phyloP scores from a whole-genome alignment of 495 filamentous ascomycete genomes.

The Jackrogersella multiformis region DNA sequence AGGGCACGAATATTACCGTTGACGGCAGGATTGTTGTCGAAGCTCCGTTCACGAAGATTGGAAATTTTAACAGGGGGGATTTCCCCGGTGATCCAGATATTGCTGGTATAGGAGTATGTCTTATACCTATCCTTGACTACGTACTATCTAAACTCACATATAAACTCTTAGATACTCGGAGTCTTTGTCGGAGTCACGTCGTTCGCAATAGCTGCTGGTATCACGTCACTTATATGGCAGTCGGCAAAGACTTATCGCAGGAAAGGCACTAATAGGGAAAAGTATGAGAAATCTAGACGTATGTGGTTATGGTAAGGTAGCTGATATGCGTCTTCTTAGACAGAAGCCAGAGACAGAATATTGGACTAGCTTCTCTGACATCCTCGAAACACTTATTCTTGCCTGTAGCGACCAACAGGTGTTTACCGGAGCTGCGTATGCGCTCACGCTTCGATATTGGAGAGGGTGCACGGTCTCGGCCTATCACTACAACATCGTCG shows the following conservation, averaged over 20 bases:
- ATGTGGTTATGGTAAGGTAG: neutral
- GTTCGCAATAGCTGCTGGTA: constrained; percentile 34
- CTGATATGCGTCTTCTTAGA: neutral
- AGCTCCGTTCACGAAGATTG: constrained; percentile 20
- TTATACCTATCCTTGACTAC: neutral
- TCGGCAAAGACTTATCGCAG: constrained; percentile 13
- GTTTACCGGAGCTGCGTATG: constrained; percentile 51
- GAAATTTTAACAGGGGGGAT: constrained; percentile 9
- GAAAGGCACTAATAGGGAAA: constrained; percentile 6
- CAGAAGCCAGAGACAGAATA: constrained; percentile 4
- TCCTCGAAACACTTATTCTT: constrained; percentile 49
- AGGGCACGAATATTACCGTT: neutral
- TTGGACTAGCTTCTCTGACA: constrained; percentile 40
- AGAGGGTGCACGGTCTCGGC: constrained; percentile 51
- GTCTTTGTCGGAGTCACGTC: constrained; percentile 46
- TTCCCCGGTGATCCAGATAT: constrained; percentile 34
- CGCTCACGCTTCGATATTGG: constrained; percentile 48
- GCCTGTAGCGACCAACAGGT: constrained; percentile 53
- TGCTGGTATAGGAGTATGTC: constrained; percentile 35
- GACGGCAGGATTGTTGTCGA: neutral
- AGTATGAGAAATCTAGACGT: constrained; percentile 20
- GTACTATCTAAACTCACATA: neutral
- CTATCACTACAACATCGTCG: constrained; percentile 54
- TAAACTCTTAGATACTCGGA: constrained; percentile 38
- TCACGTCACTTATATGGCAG: constrained; percentile 36